Base-by-base conservation (phyloP, 345 rosid species). In the Brassica incana region DNA sequence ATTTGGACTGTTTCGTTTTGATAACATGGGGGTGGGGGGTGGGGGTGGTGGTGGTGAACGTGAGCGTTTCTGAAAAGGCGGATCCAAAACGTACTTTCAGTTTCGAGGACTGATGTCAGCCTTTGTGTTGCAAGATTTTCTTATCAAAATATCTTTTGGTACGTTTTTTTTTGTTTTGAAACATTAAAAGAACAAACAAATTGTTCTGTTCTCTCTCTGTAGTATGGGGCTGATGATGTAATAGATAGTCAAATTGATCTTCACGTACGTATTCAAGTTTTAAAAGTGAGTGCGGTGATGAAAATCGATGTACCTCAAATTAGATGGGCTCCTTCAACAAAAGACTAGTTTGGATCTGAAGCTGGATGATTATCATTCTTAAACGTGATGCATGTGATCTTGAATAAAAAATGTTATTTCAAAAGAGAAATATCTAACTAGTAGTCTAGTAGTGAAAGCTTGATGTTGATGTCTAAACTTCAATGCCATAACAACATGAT, bases 81-180 rank as follows among this genome's bases (percentile, higher is more conserved):
- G 82, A 79, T 79, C 78, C 59, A 73, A 79, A 48, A 61, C 33
- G 74, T 73, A 79, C 78, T 61, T 73, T 68, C 78, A 79, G 82
- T 73, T 79, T 79, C 70, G 48, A 79, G 65, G 78, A 20, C 78
- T 79, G 82, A 79, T 79, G 82, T 79, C 82, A 79, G 78, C 70
- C 50, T 67, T 73, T 73, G 64, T 73, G 16, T 50, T 54, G 15
- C 9, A 74, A 62, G 65, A 79, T 74, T 60, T 79, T 32, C 56
- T 79, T 35, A 36, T 73, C 69, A 27, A 15, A 58, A 45, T 70
- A 50, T 45, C n/a, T 50, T 14, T 50, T 50, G 20, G 65, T 71
- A 70, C 71, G 10, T 12, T 65, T 78, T 78, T 27, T 27, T 27
- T 27, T 18, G 72, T 72, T 67, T 73, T 5, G 1, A 32, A 25